Evolutionary conservation across 805 yeast genomes (phyloP).

Genomic region (Kazachstania viticola): DNA sequence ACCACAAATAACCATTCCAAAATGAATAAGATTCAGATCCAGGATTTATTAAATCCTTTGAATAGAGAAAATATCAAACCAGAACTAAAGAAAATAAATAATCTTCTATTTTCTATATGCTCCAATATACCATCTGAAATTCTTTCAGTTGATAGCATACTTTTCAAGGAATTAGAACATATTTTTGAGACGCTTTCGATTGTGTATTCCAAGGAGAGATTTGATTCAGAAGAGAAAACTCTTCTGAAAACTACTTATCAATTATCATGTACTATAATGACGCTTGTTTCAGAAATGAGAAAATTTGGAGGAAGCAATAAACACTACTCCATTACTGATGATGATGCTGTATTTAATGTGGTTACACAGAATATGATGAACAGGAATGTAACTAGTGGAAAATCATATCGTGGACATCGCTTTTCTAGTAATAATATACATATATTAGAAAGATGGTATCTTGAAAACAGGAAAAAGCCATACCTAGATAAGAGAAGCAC

Average conservation of each 20-base stretch:
- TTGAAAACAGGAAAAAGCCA: constrained; percentile 9
- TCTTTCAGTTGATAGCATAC: background rate
- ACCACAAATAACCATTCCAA: background rate
- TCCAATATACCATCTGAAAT: constrained; percentile 4
- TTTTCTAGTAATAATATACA: constrained; percentile 8
- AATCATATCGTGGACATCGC: constrained; percentile 14
- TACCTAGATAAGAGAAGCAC: constrained; percentile 9
- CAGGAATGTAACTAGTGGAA: constrained; percentile 1
- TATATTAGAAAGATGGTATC: constrained; percentile 12
- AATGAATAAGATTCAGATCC: constrained; percentile 14
- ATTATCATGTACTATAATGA: constrained; percentile 4
- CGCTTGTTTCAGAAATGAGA: constrained; percentile 3
- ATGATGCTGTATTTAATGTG: constrained; percentile 6
- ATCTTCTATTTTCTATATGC: constrained; percentile 5
- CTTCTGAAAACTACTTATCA: constrained; percentile 6
- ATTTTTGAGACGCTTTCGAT: constrained; percentile 2
- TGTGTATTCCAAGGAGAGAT: constrained; percentile 1
- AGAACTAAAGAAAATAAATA: constrained; percentile 6
- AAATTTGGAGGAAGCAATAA: background rate
- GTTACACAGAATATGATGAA: constrained; percentile 11
- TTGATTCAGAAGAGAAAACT: constrained; percentile 4
- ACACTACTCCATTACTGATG: background rate
- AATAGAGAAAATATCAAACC: constrained; percentile 2
- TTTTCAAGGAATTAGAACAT: constrained; percentile 4
- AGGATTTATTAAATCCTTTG: constrained; percentile 11